Percentiles rank a stretch among this genome's conserved stretches.
These are phyloP conservation scores for Mollisiaceae sp. DNA, from an alignment of 2,329 filamentous ascomycete genomes.

Conservation along the genomic window DNA sequence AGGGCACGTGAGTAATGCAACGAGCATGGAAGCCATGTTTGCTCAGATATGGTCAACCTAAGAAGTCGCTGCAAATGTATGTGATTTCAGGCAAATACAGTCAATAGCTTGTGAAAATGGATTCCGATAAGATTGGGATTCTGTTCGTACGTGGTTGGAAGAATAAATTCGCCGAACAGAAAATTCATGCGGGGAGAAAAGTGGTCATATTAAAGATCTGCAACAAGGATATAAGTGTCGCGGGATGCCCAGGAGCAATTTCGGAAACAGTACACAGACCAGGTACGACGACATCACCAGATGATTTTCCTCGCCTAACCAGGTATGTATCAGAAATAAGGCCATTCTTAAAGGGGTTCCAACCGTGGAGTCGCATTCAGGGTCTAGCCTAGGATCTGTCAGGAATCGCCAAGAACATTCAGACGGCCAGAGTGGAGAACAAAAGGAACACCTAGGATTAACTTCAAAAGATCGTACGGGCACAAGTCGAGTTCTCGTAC, in stretches of 20 bases:
- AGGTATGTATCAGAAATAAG: slow-evolving; percentile 24
- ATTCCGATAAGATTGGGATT: slow-evolving; percentile 6
- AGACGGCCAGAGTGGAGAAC: neutral
- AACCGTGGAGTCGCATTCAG: neutral
- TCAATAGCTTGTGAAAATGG: slow-evolving; percentile 8
- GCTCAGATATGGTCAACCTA: neutral
- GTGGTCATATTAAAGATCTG: slow-evolving; percentile 28
- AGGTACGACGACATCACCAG: slow-evolving; percentile 24
- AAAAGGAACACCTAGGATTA: neutral
- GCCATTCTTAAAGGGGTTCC: slow-evolving; percentile 19
- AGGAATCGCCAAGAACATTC: slow-evolving; percentile 1
- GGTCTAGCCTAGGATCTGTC: slow-evolving; percentile 6
- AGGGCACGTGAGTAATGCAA: slow-evolving; percentile 41
- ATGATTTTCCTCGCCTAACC: slow-evolving; percentile 30
- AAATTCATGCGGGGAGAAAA: slow-evolving; percentile 23
- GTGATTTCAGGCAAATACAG: neutral
- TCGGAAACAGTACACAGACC: slow-evolving; percentile 27
- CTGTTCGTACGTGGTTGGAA: neutral
- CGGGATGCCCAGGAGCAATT: slow-evolving; percentile 12
- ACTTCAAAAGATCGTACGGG: slow-evolving; percentile 9
- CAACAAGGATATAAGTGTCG: slow-evolving; percentile 18
- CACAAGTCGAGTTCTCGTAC: neutral
- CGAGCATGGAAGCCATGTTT: slow-evolving; percentile 31
- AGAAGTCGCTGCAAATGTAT: neutral
- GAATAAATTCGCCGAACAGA: neutral